A percentile compares a stretch with the other conserved stretches of the same genome.
Evolutionary conservation across 805 yeast genomes (phyloP).

Genomic region (Candida maesae): DNA sequence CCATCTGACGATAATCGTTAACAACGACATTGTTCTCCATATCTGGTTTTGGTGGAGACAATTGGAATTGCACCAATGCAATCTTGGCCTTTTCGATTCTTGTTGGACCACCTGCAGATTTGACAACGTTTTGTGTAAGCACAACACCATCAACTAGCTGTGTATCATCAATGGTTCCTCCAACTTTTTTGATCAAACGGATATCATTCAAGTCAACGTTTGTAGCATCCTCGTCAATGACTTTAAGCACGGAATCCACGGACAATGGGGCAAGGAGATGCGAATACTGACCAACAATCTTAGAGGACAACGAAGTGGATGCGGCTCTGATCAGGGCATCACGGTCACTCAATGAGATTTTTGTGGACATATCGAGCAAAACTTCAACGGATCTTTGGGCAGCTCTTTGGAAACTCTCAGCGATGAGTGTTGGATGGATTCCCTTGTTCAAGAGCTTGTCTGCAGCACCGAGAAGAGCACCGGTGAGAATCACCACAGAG

Average conservation of each 20-base stretch:
- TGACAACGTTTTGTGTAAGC: constrained; percentile 83
- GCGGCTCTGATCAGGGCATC: constrained; percentile 90
- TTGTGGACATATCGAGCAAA: constrained; percentile 77
- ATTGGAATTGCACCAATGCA: constrained; percentile 85
- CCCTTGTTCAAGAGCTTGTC: constrained; percentile 86
- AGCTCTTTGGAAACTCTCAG: constrained; percentile 91
- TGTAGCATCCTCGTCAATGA: constrained; percentile 55
- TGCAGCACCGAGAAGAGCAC: constrained; percentile 92
- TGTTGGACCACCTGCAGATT: constrained; percentile 91
- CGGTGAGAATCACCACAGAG: constrained; percentile 92
- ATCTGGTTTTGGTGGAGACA: constrained; percentile 90
- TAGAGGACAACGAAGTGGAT: constrained; percentile 87
- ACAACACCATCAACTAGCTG: constrained; percentile 91
- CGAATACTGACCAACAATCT: constrained; percentile 92
- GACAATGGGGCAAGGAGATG: constrained; percentile 85
- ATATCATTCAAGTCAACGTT: constrained; percentile 86
- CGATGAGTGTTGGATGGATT: constrained; percentile 92
- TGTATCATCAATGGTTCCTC: constrained; percentile 97
- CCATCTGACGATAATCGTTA: constrained; percentile 98
- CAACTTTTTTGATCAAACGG: constrained; percentile 87
- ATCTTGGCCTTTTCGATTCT: constrained; percentile 92
- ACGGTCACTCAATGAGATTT: constrained; percentile 74
- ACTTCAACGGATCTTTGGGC: constrained; percentile 81
- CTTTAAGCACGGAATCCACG: constrained; percentile 87
- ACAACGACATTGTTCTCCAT: constrained; percentile 96